Conservation (phyloP, 495 filamentous ascomycete genomes). For the Durotheca rogersii region DNA sequence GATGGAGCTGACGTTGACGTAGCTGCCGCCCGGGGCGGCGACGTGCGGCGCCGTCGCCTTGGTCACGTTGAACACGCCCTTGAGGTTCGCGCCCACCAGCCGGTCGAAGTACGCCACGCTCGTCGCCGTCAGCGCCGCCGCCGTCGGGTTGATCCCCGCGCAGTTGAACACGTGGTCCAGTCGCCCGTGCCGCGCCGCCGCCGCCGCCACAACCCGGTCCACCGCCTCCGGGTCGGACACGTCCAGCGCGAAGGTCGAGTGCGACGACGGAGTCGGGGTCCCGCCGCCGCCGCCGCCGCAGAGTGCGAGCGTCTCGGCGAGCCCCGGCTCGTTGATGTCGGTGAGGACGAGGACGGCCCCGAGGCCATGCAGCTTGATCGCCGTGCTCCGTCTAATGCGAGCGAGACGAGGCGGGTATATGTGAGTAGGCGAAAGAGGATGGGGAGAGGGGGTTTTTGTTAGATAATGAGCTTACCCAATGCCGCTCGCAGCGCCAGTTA, state of each 20-base stretch:
- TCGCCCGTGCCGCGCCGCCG: conserved; percentile 34
- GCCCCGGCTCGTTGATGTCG: conserved; percentile 42
- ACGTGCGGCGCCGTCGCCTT: conserved; percentile 39
- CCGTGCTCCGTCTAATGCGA: conserved; percentile 47
- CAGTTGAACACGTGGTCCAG: conserved; percentile 55
- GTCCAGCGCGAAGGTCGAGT: conserved; percentile 45
- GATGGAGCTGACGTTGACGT: conserved; percentile 49
- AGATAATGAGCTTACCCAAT: conserved; percentile 40
- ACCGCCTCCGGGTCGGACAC: conserved; percentile 18
- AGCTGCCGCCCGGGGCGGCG: conserved; percentile 27
- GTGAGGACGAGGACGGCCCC: conserved; percentile 49
- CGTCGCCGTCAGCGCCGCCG: conserved; percentile 38
- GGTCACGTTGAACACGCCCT: conserved; percentile 39
- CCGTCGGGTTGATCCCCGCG: conserved; percentile 53
- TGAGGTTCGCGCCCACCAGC: conserved; percentile 35
- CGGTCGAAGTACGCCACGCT: conserved; percentile 31
- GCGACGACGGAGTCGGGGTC: conserved; percentile 28
- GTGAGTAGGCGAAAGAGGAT: neutral
- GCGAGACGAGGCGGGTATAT: neutral
- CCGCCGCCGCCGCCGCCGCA: conserved; percentile 7
- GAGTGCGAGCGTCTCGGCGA: conserved; percentile 28
- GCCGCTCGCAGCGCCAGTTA: conserved; percentile 56
- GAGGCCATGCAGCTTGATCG: conserved; percentile 42
- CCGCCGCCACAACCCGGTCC: conserved; percentile 33
- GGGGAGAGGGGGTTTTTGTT: neutral